Evolutionary conservation across 305 asterid genomes (phyloP).

Genomic region (Fraxinus latifolia): DNA sequence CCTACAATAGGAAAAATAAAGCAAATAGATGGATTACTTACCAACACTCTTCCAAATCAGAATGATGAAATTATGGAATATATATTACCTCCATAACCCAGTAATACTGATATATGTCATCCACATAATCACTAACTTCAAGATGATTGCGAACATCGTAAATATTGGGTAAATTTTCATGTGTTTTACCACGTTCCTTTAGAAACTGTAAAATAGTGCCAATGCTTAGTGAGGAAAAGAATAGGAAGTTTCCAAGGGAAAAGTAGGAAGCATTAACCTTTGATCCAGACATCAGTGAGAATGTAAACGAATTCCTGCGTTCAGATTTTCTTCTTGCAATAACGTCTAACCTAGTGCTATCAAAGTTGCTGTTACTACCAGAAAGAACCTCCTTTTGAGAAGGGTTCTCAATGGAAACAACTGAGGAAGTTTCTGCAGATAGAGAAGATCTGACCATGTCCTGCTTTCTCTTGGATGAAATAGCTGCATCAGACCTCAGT

Average conservation of each 20-base stretch:
- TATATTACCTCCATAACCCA: conserved; percentile 89
- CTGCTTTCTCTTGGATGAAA: conserved; percentile 50
- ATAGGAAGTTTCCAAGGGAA: not conserved
- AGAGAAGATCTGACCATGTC: conserved; percentile 34
- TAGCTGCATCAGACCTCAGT: conserved; percentile 34
- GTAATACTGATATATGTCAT: conserved; percentile 83
- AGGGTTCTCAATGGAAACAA: conserved; percentile 37
- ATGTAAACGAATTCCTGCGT: conserved; percentile 74
- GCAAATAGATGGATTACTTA: not conserved
- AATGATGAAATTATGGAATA: conserved; percentile 17
- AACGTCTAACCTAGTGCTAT: conserved; percentile 15
- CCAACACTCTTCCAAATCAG: not conserved
- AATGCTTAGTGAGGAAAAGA: conserved; percentile 22
- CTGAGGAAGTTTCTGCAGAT: conserved; percentile 37
- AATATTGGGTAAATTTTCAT: conserved; percentile 58
- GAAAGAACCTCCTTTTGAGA: conserved; percentile 39
- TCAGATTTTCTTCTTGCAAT: conserved; percentile 47
- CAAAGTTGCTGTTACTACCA: conserved; percentile 27
- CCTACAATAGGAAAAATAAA: conserved; percentile 38
- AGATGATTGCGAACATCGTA: conserved; percentile 78
- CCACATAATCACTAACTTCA: conserved; percentile 84
- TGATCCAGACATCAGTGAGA: conserved; percentile 59
- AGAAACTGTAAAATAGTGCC: conserved; percentile 34
- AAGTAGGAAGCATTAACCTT: conserved; percentile 43
- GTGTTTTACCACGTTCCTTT: conserved; percentile 40